Conservation (phyloP, 495 filamentous ascomycete genomes). For the Astrothelium subdiscretum region DNA sequence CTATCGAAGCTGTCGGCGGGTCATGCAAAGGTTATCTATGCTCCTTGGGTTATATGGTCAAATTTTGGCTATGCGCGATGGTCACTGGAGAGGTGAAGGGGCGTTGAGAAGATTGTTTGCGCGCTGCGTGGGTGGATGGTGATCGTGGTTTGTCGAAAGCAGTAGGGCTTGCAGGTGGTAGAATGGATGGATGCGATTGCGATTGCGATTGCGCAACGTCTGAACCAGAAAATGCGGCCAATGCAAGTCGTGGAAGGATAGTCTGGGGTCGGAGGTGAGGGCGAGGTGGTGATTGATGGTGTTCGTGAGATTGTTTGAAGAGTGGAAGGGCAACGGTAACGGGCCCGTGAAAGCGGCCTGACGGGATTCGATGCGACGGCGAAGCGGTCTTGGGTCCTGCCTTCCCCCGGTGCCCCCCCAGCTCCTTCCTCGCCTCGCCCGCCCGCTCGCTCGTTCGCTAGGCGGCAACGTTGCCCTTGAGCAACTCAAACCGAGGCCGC, state of each 20-base stretch:
- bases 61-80: not conserved
- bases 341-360: conserved; percentile 1
- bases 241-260: too few relatives aligned
- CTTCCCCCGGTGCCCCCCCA: too few relatives aligned
- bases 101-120: not conserved
- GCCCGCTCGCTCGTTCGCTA: not conserved
- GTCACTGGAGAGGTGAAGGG: not conserved
- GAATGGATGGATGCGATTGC: not conserved
- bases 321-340: not conserved
- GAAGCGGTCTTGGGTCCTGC: too few relatives aligned
- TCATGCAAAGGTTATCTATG: not conserved
- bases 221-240: not conserved
- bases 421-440: too few relatives aligned
- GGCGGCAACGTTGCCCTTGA: not conserved
- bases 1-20: not conserved
- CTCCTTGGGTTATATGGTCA: not conserved
- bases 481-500: not conserved
- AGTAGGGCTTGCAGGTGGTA: not conserved
- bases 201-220: not conserved
- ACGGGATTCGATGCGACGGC: conserved; percentile 1
- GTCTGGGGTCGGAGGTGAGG: too few relatives aligned
- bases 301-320: not conserved
- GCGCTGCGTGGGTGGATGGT: not conserved
- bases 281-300: not conserved
- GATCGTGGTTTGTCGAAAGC: not conserved